Percentiles rank a stretch among this genome's conserved stretches.
Evolutionary conservation across 768 basidiomycete species (phyloP).

Genomic region (Cystofilobasidium macerans): DNA sequence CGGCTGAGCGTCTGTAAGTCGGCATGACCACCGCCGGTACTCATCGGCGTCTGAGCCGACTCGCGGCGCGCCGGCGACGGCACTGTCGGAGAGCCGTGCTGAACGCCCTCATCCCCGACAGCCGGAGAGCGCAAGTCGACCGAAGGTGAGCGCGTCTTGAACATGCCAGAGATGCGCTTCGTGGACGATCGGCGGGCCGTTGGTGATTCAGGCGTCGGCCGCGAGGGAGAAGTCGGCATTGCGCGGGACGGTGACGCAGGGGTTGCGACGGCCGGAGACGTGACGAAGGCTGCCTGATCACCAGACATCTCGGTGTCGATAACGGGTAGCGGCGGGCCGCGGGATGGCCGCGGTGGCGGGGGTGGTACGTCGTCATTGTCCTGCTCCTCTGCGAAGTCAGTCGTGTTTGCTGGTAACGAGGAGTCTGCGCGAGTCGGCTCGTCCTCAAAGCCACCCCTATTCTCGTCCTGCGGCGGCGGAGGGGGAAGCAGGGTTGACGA

Average conservation of each 20-base stretch:
- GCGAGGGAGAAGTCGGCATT: too few species aligned
- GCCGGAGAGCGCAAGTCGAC: conserved; percentile 28
- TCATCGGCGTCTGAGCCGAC: conserved; percentile 27
- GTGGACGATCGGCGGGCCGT: neutral
- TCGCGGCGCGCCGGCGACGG: too few species aligned
- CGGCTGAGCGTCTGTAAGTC: conserved; percentile 61
- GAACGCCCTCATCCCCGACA: conserved; percentile 35
- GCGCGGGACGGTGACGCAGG: too few species aligned
- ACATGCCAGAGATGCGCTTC: conserved; percentile 23
- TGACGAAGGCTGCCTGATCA: neutral
- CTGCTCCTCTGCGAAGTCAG: conserved; percentile 4
- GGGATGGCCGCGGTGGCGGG: conserved; percentile 42
- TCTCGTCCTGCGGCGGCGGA: neutral
- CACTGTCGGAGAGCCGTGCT: too few species aligned
- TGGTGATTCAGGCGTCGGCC: neutral
- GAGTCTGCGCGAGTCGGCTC: too few species aligned
- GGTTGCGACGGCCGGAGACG: neutral
- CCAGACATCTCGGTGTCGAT: conserved; percentile 40
- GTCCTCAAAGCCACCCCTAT: conserved; percentile 3
- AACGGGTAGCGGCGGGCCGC: conserved; percentile 45
- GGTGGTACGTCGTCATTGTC: conserved; percentile 33
- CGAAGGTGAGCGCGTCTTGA: conserved; percentile 39
- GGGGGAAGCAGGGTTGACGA: conserved; percentile 11
- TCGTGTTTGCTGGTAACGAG: too few species aligned
- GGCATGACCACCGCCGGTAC: conserved; percentile 37